Conservation (phyloP, 2,329 filamentous ascomycete species). For the Chrysoporthe austroafricana region DNA sequence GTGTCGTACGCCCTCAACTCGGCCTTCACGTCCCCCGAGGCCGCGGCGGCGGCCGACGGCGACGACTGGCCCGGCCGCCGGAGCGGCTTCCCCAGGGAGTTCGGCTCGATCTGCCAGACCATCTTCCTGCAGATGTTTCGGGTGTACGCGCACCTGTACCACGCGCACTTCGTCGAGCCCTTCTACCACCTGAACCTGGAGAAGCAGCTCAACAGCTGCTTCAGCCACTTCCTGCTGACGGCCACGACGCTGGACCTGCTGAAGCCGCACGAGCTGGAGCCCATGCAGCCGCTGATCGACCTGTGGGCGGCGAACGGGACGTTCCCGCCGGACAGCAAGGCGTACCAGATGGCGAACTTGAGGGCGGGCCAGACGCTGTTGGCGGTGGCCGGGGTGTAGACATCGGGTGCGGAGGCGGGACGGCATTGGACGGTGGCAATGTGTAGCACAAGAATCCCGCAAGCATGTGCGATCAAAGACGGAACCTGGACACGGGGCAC, state of each 20-base stretch:
- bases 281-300: conserved; percentile 81
- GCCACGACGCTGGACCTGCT: conserved; percentile 71
- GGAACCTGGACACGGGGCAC: too few relatives aligned
- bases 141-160: conserved; percentile 88
- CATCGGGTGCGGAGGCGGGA: neutral
- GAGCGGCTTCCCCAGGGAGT: conserved; percentile 79
- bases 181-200: conserved; percentile 72
- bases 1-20: conserved; percentile 59
- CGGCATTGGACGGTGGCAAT: neutral
- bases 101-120: conserved; percentile 76
- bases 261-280: conserved; percentile 77
- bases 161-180: conserved; percentile 76
- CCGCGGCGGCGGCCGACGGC: conserved; percentile 46
- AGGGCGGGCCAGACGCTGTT: conserved; percentile 49
- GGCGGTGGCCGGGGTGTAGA: conserved; percentile 35
- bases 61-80: conserved; percentile 76
- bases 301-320: conserved; percentile 78
- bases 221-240: conserved; percentile 71
- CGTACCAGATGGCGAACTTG: conserved; percentile 55
- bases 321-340: conserved; percentile 66
- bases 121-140: conserved; percentile 91
- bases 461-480: neutral
- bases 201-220: conserved; percentile 73
- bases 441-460: neutral
- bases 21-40: conserved; percentile 48